A percentile compares a stretch with the other conserved stretches of the same genome.
phyloP scores from a whole-genome alignment of 331 rosid genomes.

The Quercus phellos region DNA sequence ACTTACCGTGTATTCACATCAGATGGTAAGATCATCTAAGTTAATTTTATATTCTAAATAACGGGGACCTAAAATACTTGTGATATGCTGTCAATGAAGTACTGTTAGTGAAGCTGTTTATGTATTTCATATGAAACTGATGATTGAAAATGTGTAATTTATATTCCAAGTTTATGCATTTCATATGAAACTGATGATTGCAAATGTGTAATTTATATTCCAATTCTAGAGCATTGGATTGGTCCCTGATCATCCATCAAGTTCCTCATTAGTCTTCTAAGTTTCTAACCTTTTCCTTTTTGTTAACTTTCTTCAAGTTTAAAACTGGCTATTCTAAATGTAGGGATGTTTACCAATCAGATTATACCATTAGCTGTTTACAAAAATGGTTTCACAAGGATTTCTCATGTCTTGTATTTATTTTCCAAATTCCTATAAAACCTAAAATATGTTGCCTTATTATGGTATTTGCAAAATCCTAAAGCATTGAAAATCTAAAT shows the following conservation, averaged over 20 bases:
- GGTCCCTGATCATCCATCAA: not conserved
- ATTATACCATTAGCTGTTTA: not conserved
- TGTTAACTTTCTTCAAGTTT: not conserved
- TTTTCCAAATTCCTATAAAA: not conserved
- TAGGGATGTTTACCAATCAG: not conserved
- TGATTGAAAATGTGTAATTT: not conserved
- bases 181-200: not conserved
- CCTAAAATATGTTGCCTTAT: not conserved
- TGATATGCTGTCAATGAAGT: not conserved
- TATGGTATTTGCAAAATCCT: not conserved
- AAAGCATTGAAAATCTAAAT: not conserved
- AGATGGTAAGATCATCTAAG: slow-evolving; percentile 44
- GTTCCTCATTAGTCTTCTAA: not conserved
- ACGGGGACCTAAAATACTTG: not conserved
- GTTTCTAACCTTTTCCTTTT: no score
- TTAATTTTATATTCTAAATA: not conserved
- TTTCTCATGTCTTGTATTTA: not conserved
- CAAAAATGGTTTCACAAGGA: not conserved
- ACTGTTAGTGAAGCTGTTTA: not conserved
- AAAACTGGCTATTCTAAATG: not conserved
- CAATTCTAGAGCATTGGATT: not conserved
- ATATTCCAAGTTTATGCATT: not conserved
- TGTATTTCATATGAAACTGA: not conserved
- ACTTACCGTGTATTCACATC: slow-evolving; percentile 35
- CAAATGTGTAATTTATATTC: not conserved